These are phyloP conservation scores for Immersiporthe knoxdaviesiana DNA, from an alignment of 2,329 filamentous ascomycete species.

Conservation along the genomic window DNA sequence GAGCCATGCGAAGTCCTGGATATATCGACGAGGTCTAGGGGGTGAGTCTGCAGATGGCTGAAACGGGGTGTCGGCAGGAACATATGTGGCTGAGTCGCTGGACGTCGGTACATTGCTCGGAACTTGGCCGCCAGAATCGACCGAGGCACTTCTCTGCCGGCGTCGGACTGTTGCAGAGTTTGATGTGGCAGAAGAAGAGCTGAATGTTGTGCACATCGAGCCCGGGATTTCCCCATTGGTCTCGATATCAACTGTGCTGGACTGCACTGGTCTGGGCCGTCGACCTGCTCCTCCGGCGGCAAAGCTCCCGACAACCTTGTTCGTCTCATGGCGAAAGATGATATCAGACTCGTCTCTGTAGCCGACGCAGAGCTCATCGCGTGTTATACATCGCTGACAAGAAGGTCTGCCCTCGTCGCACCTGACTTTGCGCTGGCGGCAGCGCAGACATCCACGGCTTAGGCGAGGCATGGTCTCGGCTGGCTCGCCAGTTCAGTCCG, in stretches of 20 bases:
- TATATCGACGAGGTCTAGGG: background rate
- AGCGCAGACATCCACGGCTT: conserved; percentile 41
- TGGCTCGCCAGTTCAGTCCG: no score
- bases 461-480: conserved; percentile 14
- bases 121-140: background rate
- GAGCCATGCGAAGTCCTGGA: conserved; percentile 32
- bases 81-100: background rate
- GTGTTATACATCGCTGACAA: conserved; percentile 43
- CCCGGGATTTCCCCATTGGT: background rate
- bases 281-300: background rate
- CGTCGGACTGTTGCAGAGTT: background rate
- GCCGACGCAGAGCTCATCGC: conserved; percentile 43
- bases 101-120: no score
- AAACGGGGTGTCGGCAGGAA: background rate
- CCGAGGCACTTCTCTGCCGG: conserved; percentile 6
- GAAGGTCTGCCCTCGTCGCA: conserved; percentile 42
- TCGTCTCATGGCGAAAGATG: conserved; percentile 43
- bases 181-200: background rate
- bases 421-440: conserved; percentile 39
- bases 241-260: background rate
- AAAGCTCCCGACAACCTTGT: conserved; percentile 34
- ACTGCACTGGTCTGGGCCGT: background rate
- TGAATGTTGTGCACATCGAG: background rate
- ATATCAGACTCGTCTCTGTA: conserved; percentile 44
- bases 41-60: background rate